Conservation (phyloP, 352 stramenopile genomes). For the Phytophthora boehmeriae region DNA sequence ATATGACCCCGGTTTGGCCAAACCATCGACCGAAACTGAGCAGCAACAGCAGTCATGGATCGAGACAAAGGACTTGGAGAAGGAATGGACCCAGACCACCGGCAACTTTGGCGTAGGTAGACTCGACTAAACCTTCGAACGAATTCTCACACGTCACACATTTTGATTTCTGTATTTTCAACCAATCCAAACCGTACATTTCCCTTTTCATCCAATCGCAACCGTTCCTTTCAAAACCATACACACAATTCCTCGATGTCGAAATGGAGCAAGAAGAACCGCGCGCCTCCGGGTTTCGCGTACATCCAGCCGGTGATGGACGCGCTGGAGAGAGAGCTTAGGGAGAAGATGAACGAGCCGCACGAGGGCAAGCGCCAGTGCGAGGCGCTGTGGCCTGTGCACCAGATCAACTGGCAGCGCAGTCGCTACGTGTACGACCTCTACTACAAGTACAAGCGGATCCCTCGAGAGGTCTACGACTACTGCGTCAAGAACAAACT, state of each 20-base stretch:
- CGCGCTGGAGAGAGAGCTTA: conserved; percentile 96
- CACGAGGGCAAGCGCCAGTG: conserved; percentile 97
- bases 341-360: conserved; percentile 97
- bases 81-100: conserved; percentile 19
- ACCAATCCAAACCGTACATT: neutral
- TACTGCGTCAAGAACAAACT: conserved; percentile 96
- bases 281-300: conserved; percentile 93
- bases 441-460: conserved; percentile 97
- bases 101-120: conserved; percentile 25
- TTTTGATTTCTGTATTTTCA: neutral
- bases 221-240: neutral
- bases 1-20: conserved; percentile 15
- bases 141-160: neutral
- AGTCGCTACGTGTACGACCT: conserved; percentile 99
- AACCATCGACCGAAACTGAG: conserved; percentile 15
- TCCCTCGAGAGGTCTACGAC: conserved; percentile 96
- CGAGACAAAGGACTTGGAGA: conserved; percentile 16
- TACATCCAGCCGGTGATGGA: conserved; percentile 96
- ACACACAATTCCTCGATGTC: too few species aligned
- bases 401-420: conserved; percentile 99
- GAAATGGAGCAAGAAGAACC: conserved; percentile 86
- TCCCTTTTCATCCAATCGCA: neutral
- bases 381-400: conserved; percentile 98
- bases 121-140: conserved; percentile 13
- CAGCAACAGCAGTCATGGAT: neutral